Base-by-base conservation (phyloP, 495 filamentous ascomycete species). In the Aspergillus wentii region DNA sequence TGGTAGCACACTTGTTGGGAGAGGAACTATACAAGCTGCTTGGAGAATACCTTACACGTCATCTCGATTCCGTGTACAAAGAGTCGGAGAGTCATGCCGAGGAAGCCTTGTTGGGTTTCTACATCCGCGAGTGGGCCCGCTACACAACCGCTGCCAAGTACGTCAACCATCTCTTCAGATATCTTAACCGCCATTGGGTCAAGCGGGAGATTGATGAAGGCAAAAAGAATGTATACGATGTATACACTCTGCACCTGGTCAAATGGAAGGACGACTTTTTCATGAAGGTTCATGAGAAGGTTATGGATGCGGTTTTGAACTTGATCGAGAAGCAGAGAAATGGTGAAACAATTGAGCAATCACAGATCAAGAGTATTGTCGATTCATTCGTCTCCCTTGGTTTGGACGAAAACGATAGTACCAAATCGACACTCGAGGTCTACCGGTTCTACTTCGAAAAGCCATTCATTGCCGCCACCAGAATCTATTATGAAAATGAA, bases 161-260 rank as follows among this genome's bases (percentile, higher is more conserved):
- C 69, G 87, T 94, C 59, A 94, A 97, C 64, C 92, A 99, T 60
- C 66, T 97, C 3, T 99, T 99, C 74, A 74, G 82, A 27, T 99
- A 99, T 57, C 84, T 99, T 14, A 99, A 97, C 54, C 78, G 92
- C 29, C 92, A 99, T 63, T 99, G 92, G 92, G 94, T 99, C 13
- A 97, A 95, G 72, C 78, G 92, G 16, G 92, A 99, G 67, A 94
- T 99, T 62, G 92, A 99, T 47, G 92, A 99, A 59, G 94, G 94
- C 17, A 99, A 99, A 62, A 99, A 99, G 71, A 84, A 90, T 50
- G 83, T 96, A 5, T 96, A 91, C 63, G 92, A 99, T 61, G 89
- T 99, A 31, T 97, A 99, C 60, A 99, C 91, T 1, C 65, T 97
- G 15, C 92, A 97, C 55, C 71, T 99, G 22, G 94, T 95, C 25